Evolutionary conservation across 208 protist species (phyloP), one percentile per base, ranked within the genome.

Genomic region (Strigomonas galati): DNA sequence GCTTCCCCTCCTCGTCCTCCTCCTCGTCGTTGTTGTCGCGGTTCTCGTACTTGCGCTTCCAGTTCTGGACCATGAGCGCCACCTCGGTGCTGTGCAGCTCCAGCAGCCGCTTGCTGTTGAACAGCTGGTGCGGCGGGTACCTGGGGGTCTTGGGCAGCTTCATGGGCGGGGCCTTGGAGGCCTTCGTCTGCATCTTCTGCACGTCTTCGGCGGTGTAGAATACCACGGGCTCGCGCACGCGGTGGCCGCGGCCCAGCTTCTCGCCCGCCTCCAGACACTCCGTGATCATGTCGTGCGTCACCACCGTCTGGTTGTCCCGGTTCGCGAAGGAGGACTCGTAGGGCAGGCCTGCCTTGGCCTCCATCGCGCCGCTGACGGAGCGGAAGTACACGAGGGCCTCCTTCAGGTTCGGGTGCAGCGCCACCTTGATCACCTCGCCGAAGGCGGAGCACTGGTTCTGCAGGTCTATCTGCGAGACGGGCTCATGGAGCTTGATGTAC

Each of bases 341-440:
- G 3, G 85, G 84, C 26, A 94, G 67, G 27, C 76, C 79, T 52
- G 79, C 67, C 62, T 93, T 88, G 1, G 90, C 89, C 70, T 92
- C 86, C 32, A 95, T 85, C 0, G 92, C 90, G 24, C 87, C 88
- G 62, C 69, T 76, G 0, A 75, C 80, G 40, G 80, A 84, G 35
- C 88, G 87, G 58, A 93, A 95, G 55, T 79, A 84, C 0, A 96
- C 87, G 40, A 95, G 78, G 0, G 92, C 92, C 66, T 93, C 84
- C 32, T 74, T 85, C 23, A 90, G 72, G 73, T 94, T 93, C 28
- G 92, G 87, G 67, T 94, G 88, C 48, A 97, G 65, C 4, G 89
- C 81, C 23, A 85, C 72, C 35, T 88, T 87, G 61, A 77, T 81
- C 48, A 94, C 79, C 56, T 89, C 81, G 43, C 88, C 89, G 68